Base-by-base conservation (phyloP, 2,329 filamentous ascomycete genomes). In the Xylaria arbuscula region DNA sequence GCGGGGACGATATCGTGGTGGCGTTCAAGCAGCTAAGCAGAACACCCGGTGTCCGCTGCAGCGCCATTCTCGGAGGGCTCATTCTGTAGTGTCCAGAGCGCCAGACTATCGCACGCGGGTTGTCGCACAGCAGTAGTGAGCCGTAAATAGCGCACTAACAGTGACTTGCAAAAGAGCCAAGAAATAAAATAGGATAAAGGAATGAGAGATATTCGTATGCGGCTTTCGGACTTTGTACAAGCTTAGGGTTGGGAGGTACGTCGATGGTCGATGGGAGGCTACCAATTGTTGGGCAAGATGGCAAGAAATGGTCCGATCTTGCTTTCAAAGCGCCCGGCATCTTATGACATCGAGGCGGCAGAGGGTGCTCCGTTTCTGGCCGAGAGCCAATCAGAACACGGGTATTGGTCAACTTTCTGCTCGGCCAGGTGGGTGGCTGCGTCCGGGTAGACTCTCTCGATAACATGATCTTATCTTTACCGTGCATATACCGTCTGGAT, bases 1-100 rank as follows among this genome's bases (percentile, higher is more conserved):
- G 82, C 34, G 72, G 80, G 73, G 73, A 81, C 80, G 70, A 80
- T 75, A 72, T 81, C 75, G 76, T 82, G 78, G 77, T 80, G 80
- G 74, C 77, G 72, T 73, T 71, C 22, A 74, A 69, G 42, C 76
- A 74, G 34, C 70, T 70, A 40, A 76, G 67, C 28, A 78, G 62
- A 55, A 72, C 65, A 51, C 75, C 64, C 9, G 77, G 72, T 62
- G 76, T 74, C 72, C 80, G 74, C 70, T 78, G 75, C 19, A 79
- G 74, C 32, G 78, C 73, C 55, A 81, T 70, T 40, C 75, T 75
- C 3, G 81, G 76, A 53, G 79, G 76, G 74, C 80, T 86, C 85
- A 87, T 87, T 28, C 28, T 40, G 55, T 57, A 62, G n/a, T 13
- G 32, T 42, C 50, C 2, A 19, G 42, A 69, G 53, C 48, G 51